Evolutionary conservation across 2,329 filamentous ascomycete species (phyloP), one percentile per base, ranked within the genome.

Genomic region (Fusarium graminum): DNA sequence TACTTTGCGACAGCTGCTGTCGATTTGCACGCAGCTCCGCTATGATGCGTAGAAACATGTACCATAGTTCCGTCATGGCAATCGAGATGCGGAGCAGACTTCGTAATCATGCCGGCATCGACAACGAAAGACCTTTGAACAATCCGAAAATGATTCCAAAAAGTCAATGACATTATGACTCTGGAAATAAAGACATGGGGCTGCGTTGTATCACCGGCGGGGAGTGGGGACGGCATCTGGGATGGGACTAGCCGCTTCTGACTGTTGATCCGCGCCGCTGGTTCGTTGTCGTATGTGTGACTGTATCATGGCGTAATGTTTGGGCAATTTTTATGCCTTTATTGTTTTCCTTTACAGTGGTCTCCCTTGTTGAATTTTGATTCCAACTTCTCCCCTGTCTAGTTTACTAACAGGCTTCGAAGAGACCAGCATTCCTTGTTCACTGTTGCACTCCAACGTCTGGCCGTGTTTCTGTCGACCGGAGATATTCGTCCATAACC

Each of bases 141-240:
- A 25, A 51, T 51, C 6, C 29, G n/a, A 22, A 12, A 25, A 22
- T 51, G 32, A 53, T 57, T 50, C 42, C 52, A 52, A 53, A 25
- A 52, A 59, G 58, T 64, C 60, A 49, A 64, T 64, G 60, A 63
- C 60, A 63, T 39, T 22, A 59, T 43, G 59, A 63, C 39, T 50
- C 14, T 42, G 52, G 43, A 4, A 39, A 63, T 51, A 45, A 50
- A 30, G 14, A 4, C 17, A 12, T 19, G 13, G 13, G 22, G 22
- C 16, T 14, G 51, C n/a, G 59, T 58, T 16, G 39, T 63, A 63
- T 63, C 25, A 25, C 51, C 43, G 51, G 28, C 14, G 59, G 53
- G 52, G 32, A 59, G 38, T 49, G 51, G 52, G 10, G 13, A 19
- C 12, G 32, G 17, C 34, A 8, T 36, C 5, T 36, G 45, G 11